Conservation (phyloP, 1,139 yeast genomes). For the Candida pseudoviswanathii region DNA sequence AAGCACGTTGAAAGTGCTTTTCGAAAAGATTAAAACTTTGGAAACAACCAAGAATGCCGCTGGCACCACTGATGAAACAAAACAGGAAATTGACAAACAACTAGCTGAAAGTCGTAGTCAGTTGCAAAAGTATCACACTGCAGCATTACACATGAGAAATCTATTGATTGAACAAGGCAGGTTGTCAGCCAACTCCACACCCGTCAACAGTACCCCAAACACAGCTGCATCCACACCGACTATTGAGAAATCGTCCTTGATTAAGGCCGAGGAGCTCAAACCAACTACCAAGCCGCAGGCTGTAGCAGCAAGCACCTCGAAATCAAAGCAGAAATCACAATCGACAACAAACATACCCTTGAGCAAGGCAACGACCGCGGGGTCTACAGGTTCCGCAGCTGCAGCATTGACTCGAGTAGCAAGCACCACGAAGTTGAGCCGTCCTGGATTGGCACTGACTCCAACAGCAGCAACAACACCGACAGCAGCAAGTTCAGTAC, state of each 20-base stretch:
- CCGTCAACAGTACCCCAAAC: constrained; percentile 11
- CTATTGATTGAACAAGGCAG: constrained; percentile 40
- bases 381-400: constrained; percentile 1
- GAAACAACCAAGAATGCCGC: constrained; percentile 26
- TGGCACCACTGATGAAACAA: constrained; percentile 20
- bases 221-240: constrained; percentile 10
- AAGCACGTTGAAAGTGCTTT: constrained; percentile 42
- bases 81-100: constrained; percentile 34
- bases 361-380: background rate
- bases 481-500: constrained; percentile 11
- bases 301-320: background rate
- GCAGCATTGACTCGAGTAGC: constrained; percentile 7
- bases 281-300: constrained; percentile 3
- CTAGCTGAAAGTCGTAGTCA: constrained; percentile 37
- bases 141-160: constrained; percentile 41
- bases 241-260: constrained; percentile 8
- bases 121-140: constrained; percentile 39
- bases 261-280: constrained; percentile 6
- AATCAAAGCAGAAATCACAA: constrained; percentile 4
- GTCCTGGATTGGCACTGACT: constrained; percentile 7
- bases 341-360: constrained; percentile 4
- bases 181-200: constrained; percentile 17
- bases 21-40: constrained; percentile 36
- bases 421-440: constrained; percentile 3
- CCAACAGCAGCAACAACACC: constrained; percentile 14